A percentile compares a stretch with the other conserved stretches of the same genome.
phyloP scores from a whole-genome alignment of 257 asterid genomes.

The Penstemon davidsonii region DNA sequence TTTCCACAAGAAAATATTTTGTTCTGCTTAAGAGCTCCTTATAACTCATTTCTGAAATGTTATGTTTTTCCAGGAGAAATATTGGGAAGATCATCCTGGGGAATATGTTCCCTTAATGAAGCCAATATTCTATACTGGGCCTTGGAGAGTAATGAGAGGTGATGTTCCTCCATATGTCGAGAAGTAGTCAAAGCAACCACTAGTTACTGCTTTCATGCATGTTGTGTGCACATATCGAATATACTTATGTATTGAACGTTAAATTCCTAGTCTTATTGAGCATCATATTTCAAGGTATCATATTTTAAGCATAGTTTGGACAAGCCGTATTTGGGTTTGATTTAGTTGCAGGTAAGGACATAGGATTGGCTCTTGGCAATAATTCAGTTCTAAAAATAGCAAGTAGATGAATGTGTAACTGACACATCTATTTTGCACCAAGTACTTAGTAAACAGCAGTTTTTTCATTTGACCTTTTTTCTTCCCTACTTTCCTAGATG shows the following conservation, averaged over 20 bases:
- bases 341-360: neutral
- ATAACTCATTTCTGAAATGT: neutral
- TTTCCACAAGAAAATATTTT: neutral
- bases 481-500: too few species aligned
- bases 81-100: slow-evolving; percentile 95
- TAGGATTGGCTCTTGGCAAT: neutral
- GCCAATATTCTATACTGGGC: slow-evolving; percentile 83
- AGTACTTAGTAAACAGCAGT: neutral
- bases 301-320: too few species aligned
- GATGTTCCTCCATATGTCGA: slow-evolving; percentile 60
- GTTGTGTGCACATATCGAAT: too few species aligned
- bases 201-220: neutral
- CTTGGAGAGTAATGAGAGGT: slow-evolving; percentile 90
- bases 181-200: slow-evolving; percentile 31
- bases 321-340: neutral
- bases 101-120: slow-evolving; percentile 80
- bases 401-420: neutral
- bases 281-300: too few species aligned
- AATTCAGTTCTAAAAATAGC: slow-evolving; percentile 4
- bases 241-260: too few species aligned
- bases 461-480: neutral
- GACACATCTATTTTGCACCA: too few species aligned
- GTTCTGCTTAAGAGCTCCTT: neutral
- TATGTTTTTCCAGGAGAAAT: slow-evolving; percentile 61
- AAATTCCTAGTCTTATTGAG: too few species aligned